Evolutionary conservation across 352 stramenopile species (phyloP).

Genomic region (Phytophthora capsici): DNA sequence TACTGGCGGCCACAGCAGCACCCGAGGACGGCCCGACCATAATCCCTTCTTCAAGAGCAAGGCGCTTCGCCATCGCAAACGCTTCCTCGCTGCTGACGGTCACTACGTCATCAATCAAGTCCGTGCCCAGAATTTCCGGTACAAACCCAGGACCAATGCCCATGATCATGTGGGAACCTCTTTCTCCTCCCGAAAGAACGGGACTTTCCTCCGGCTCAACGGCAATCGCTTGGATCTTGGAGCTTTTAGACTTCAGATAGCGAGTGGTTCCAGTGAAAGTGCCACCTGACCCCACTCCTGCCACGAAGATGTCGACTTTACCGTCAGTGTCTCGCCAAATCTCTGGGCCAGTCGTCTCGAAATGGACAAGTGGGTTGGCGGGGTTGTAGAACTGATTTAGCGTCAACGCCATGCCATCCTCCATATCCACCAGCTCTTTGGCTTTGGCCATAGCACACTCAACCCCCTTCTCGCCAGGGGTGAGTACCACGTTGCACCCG

Average conservation of each 20-base stretch:
- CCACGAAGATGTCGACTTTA: slow-evolving; percentile 31
- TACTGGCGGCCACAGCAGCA: slow-evolving; percentile 77
- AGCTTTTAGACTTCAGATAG: slow-evolving; percentile 87
- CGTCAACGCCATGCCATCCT: slow-evolving; percentile 15
- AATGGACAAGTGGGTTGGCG: slow-evolving; percentile 26
- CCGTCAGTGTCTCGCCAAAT: slow-evolving; percentile 22
- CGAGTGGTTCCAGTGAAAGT: slow-evolving; percentile 84
- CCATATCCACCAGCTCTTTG: slow-evolving; percentile 21
- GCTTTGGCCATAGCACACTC: slow-evolving; percentile 28
- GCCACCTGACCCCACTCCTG: slow-evolving; percentile 82
- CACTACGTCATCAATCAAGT: slow-evolving; percentile 91
- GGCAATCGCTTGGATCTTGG: slow-evolving; percentile 70
- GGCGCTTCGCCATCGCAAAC: slow-evolving; percentile 85
- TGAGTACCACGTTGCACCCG: slow-evolving; percentile 38
- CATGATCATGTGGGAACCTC: slow-evolving; percentile 84
- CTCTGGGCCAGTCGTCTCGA: slow-evolving; percentile 25
- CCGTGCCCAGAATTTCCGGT: slow-evolving; percentile 76
- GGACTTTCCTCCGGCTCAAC: slow-evolving; percentile 82
- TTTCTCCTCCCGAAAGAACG: slow-evolving; percentile 79
- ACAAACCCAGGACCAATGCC: slow-evolving; percentile 86
- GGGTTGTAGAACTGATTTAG: slow-evolving; percentile 29
- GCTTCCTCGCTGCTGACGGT: slow-evolving; percentile 80
- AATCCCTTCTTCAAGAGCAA: slow-evolving; percentile 83
- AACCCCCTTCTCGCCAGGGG: slow-evolving; percentile 47
- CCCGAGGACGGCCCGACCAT: slow-evolving; percentile 86